phyloP scores from a whole-genome alignment of 2,329 filamentous ascomycete genomes.

The Pseudogymnoascus sp. region DNA sequence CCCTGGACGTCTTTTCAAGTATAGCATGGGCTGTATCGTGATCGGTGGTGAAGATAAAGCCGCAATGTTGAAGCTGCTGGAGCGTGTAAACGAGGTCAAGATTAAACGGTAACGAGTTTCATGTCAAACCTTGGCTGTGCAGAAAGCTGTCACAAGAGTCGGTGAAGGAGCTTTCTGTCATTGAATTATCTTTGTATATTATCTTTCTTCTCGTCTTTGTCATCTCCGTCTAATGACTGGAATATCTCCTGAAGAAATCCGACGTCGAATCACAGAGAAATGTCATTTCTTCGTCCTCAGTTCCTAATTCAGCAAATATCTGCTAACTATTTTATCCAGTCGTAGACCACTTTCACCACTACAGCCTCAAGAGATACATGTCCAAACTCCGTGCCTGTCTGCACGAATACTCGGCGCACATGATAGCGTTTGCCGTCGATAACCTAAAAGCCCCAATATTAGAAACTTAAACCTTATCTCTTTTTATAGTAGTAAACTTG shows the following conservation, averaged over 20 bases:
- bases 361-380: background rate
- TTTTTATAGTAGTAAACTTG: background rate
- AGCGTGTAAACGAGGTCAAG: background rate
- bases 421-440: background rate
- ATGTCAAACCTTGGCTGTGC: background rate
- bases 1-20: background rate
- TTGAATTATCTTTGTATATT: too few relatives aligned
- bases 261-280: too few relatives aligned
- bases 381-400: background rate
- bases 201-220: background rate
- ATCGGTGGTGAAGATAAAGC: background rate
- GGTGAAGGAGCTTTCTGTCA: background rate
- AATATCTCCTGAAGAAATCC: too few relatives aligned
- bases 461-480: background rate
- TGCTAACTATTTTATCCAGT: background rate
- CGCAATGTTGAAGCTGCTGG: background rate
- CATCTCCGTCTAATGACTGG: too few relatives aligned
- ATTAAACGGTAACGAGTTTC: background rate
- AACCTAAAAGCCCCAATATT: background rate
- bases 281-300: too few relatives aligned
- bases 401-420: background rate
- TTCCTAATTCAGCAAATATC: background rate
- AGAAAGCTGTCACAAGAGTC: background rate
- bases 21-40: background rate
- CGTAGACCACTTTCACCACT: background rate